Base-by-base conservation (phyloP, 768 basidiomycete species). In the Boletus reticulatus region DNA sequence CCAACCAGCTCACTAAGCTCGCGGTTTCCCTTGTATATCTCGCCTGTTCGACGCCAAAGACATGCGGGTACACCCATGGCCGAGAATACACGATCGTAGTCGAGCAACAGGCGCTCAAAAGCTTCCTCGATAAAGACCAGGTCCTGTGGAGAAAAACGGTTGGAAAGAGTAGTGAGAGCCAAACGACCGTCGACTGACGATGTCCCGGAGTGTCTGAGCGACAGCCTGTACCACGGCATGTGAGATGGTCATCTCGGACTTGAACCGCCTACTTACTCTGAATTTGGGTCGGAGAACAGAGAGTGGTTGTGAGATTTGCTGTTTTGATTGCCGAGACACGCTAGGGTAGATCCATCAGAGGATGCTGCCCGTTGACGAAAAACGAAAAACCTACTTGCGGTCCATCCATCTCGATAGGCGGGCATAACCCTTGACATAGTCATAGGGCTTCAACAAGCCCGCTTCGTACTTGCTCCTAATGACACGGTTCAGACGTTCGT, bases 51-150 rank as follows among this genome's bases (percentile, higher is more conserved):
- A 29, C 95, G 80, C 96, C 96, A 98, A 7, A 98, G 80, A 62
- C 96, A 99, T 0, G 94, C 94, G 0, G 96, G 96, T 4, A 98
- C 94, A 32, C 93, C 94, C 88, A 99, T 98, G 0, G 92, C 94
- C 50, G 88, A 87, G 73, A 93, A 92, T 14, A 91, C 93, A 22
- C 94, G 88, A 69, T 98, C 96, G 60, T 98, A 98, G 67, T 97
- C 94, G 20, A 98, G 83, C 54, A 99, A 78, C 57, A 98, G 79
- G 1, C 95, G 88, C 70, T 99, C 96, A 65, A 98, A 98, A 0
- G 91, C 94, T 73, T 98, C 96, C 71, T 98, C 96, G 64, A 99
- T 95, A 72, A 97, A 96, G 13, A 98, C 91, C 27, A 97, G 81
- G 71, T 99, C 96, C 88, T 89, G 60, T 58, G 13, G 53, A 51